Percentiles rank a stretch among this genome's conserved stretches.
Evolutionary conservation across 1,284 basidiomycete species (phyloP).

Genomic region (Quambalaria eucalypti): DNA sequence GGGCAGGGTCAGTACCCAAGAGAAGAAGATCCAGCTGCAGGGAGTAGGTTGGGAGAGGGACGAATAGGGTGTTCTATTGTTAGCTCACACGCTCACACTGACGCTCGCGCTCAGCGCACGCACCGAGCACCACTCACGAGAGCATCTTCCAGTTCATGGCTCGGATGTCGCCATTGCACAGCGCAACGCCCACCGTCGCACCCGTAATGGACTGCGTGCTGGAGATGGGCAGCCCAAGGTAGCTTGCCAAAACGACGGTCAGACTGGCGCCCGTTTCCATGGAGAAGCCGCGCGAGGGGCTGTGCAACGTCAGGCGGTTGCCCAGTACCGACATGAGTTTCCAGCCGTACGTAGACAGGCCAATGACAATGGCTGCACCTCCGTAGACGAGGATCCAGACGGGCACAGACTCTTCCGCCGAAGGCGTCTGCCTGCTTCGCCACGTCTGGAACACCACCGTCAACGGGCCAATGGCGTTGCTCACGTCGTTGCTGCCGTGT

Average conservation of each 20-base stretch:
- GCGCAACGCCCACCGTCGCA: conserved; percentile 16
- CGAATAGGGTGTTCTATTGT: too few relatives aligned
- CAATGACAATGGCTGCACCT: conserved; percentile 17
- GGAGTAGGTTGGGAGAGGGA: too few relatives aligned
- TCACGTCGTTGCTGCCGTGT: conserved; percentile 26
- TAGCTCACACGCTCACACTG: too few relatives aligned
- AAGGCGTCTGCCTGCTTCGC: too few relatives aligned
- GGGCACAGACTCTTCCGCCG: conserved; percentile 12
- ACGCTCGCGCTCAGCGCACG: too few relatives aligned
- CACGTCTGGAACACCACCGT: conserved; percentile 21
- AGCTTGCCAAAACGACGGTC: conserved; percentile 15
- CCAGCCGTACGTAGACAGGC: conserved; percentile 21
- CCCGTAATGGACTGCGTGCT: conserved; percentile 23
- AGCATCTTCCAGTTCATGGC: conserved; percentile 20
- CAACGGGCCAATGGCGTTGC: conserved; percentile 21
- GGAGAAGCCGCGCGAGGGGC: conserved; percentile 23
- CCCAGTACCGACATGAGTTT: conserved; percentile 22
- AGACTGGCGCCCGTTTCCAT: conserved; percentile 23
- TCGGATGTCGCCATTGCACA: conserved; percentile 15
- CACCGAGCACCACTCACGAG: too few relatives aligned
- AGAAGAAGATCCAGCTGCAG: conserved; percentile 24
- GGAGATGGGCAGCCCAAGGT: conserved; percentile 15
- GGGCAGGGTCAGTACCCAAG: conserved; percentile 24
- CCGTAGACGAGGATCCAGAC: conserved; percentile 23
- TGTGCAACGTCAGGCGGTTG: conserved; percentile 23